Conservation (phyloP, 495 filamentous ascomycete genomes). For the Aspergillus steynii region DNA sequence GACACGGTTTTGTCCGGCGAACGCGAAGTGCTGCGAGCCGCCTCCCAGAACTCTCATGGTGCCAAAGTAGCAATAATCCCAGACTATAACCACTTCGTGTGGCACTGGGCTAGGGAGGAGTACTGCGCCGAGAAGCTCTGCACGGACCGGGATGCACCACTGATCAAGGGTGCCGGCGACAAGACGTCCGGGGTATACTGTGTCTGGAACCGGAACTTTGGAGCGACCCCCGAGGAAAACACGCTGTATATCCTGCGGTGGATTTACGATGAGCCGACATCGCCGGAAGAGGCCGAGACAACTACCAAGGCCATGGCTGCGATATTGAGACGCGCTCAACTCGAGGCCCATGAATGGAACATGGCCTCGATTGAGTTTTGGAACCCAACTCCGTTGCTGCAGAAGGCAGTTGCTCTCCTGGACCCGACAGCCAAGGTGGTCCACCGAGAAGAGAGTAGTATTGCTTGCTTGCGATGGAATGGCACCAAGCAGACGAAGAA, state of each 20-base stretch:
- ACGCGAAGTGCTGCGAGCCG: slow-evolving; percentile 32
- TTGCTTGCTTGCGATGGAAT: slow-evolving; percentile 65
- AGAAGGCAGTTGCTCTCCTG: slow-evolving; percentile 60
- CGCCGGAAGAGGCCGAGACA: slow-evolving; percentile 37
- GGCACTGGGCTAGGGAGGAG: slow-evolving; percentile 87
- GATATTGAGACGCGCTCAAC: slow-evolving; percentile 54
- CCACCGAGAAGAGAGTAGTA: slow-evolving; percentile 62
- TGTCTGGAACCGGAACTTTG: slow-evolving; percentile 77
- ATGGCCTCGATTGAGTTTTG: slow-evolving; percentile 63
- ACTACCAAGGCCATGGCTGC: slow-evolving; percentile 48
- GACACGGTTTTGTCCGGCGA: slow-evolving; percentile 32
- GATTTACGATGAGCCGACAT: slow-evolving; percentile 60
- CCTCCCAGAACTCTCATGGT: slow-evolving; percentile 32
- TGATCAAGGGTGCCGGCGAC: slow-evolving; percentile 68
- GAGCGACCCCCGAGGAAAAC: slow-evolving; percentile 56
- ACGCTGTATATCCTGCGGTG: slow-evolving; percentile 77
- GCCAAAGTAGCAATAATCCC: slow-evolving; percentile 68
- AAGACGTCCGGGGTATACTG: slow-evolving; percentile 64
- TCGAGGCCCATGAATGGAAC: slow-evolving; percentile 56
- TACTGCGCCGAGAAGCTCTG: slow-evolving; percentile 65
- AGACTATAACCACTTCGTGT: slow-evolving; percentile 68
- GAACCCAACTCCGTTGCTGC: slow-evolving; percentile 59
- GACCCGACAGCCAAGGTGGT: slow-evolving; percentile 48
- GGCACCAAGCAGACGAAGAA: slow-evolving; percentile 49
- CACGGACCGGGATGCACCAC: slow-evolving; percentile 40